Evolutionary conservation across 805 yeast species (phyloP), one percentile per base, ranked within the genome.

Genomic region (Naumovozyma dairenensis): DNA sequence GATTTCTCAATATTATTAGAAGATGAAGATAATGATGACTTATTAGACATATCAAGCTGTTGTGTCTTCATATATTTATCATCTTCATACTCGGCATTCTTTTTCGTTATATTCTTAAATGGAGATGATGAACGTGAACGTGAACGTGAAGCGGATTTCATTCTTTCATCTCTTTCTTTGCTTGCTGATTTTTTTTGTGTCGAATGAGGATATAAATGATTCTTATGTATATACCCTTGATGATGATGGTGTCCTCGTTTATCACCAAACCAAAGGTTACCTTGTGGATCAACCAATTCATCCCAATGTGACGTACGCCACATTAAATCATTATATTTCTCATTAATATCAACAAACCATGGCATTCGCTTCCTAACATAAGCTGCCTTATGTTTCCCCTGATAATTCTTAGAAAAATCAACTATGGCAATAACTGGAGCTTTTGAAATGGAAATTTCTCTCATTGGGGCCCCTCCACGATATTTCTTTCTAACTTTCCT

Each of bases 261-360:
- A 7, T 24, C 32, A 4, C 36, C 43, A 25, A 47, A 43, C 59
- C 59, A 56, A 12, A 39, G 34, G 9, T 48, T 40, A 2, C 57
- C 58, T 22, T 48, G 37, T 3, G 58, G 57, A 25, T 45, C 48
- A 12, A 42, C 40, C 28, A 56, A 39, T 28, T 56, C 59, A 33
- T 49, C 42, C 59, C 58, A 54, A 33, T 56, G 57, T 2, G 50
- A 32, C 3, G 52, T 46, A 36, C 60, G 50, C 83, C 85, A 80
- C 2, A 65, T 57, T 10, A 66, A 31, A 49, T 80, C 87, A 35
- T 69, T 66, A 9, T 71, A 53, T 20, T 67, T 54, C 47, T 80
- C 92, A 37, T 69, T 63, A 32, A 76, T 47, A 34, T 75, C 80
- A 4, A 80, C 66, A 32, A 79, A 76, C 87, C 87, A 80, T 5